A percentile compares a stretch with the other conserved stretches of the same genome.
Evolutionary conservation across 768 basidiomycete species (phyloP).

Genomic region (Psilocybe cubensis): DNA sequence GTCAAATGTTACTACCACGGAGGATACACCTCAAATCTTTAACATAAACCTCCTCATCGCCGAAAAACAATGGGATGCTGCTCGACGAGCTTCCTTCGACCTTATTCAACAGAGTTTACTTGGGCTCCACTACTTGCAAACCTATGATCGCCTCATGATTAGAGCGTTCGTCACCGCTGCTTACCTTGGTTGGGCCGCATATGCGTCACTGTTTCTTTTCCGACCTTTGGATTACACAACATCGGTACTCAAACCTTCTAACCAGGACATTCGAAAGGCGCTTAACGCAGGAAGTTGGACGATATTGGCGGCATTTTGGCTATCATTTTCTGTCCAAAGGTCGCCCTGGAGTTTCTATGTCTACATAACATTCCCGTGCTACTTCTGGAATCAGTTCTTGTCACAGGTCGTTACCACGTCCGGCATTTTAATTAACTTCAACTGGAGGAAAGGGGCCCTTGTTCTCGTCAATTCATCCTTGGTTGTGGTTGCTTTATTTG

Average conservation of each 20-base stretch:
- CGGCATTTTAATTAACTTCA: not conserved
- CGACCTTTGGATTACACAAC: conserved; percentile 34
- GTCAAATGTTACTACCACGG: conserved; percentile 29
- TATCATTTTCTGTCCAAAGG: conserved; percentile 60
- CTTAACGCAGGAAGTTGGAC: conserved; percentile 22
- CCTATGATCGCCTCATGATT: conserved; percentile 80
- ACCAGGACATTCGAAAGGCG: not conserved
- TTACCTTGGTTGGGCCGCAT: conserved; percentile 81
- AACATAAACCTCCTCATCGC: conserved; percentile 51
- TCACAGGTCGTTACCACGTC: conserved; percentile 24
- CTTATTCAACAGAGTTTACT: conserved; percentile 57
- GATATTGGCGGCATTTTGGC: conserved; percentile 43
- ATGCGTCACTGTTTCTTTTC: conserved; percentile 61
- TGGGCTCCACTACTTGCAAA: conserved; percentile 81
- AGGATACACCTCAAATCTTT: conserved; percentile 35
- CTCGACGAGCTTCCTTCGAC: conserved; percentile 48
- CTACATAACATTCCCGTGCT: conserved; percentile 75
- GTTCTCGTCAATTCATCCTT: conserved; percentile 27
- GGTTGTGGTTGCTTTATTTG: conserved; percentile 51
- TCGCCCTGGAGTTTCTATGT: conserved; percentile 76
- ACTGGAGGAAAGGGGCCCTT: not conserved
- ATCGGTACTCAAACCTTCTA: not conserved
- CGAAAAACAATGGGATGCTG: conserved; percentile 46
- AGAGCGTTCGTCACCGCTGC: conserved; percentile 69
- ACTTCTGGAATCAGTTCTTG: conserved; percentile 71